Base-by-base conservation (phyloP, 2,329 filamentous ascomycete species). In the Nemania sp. region DNA sequence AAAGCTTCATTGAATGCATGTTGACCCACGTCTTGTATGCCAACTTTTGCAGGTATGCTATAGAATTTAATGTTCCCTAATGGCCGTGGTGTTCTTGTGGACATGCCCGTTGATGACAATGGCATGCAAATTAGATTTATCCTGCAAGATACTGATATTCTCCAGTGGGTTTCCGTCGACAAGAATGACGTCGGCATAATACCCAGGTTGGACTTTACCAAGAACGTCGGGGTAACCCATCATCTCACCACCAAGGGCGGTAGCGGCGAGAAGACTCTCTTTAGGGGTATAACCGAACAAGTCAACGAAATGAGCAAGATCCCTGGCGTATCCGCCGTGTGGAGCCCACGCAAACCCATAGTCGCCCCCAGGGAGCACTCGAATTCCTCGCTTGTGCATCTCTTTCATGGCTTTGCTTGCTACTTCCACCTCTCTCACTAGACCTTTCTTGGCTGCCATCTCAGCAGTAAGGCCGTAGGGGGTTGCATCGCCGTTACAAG, bases 291-390 rank as follows among this genome's bases (percentile, higher is more conserved):
- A 85, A 1, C 76, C 81, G 5, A 85, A 74, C 0, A 83, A 75
- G 11, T 83, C 81, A 15, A 81, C 78, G 55, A 85, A 85, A 63
- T 84, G 83, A 43, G 78, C 80, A 3, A 84, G 77, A 62, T 85
- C 83, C 1, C 80, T 78, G 0, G 83, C 82, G 70, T 85, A 85
- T 0, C 82, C 84, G 7, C 83, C 83, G 51, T 85, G 82, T 0
- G 82, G 83, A 0, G 80, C 81, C 83, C 82, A 85, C 1, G 82
- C 80, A 61, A 85, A 84, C 2, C 82, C 82, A 54, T 83, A 85
- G 67, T 84, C 82, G 22, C 80, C 82, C 32, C 82, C 81, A 13
- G 83, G 83, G 4, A 85, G 76, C 1, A 85, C 78, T 0, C 77
- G 75, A 51, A 85, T 84, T 18, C 82, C 82, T 45, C 82, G 77